phyloP scores from a whole-genome alignment of 441 rosid species.

The Mallotus japonicus region DNA sequence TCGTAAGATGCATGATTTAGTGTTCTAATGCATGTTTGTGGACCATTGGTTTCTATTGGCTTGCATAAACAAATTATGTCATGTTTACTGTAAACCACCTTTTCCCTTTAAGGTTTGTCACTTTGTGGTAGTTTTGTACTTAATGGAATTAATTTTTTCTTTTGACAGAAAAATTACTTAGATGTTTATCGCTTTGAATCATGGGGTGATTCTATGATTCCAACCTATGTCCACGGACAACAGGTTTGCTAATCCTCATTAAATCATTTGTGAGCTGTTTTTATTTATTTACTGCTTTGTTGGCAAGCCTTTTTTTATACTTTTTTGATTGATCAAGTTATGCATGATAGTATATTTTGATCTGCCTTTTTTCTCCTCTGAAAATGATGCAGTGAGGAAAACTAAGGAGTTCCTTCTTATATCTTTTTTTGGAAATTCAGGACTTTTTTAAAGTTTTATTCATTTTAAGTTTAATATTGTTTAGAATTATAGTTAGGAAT shows the following conservation, averaged over 20 bases:
- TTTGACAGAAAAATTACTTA: conserved; percentile 82
- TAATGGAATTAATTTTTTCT: conserved; percentile 26
- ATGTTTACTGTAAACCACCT: background rate
- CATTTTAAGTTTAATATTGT: background rate
- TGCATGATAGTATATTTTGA: background rate
- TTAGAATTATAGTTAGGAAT: background rate
- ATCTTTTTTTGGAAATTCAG: too few species aligned
- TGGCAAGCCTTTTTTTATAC: background rate
- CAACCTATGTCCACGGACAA: conserved; percentile 71
- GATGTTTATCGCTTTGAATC: conserved; percentile 92
- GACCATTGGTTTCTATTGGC: background rate
- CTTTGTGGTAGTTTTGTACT: background rate
- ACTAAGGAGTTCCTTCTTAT: background rate
- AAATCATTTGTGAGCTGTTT: background rate
- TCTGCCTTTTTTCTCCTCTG: background rate
- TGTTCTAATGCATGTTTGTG: background rate
- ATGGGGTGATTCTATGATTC: conserved; percentile 95
- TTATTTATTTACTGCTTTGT: conserved; percentile 4
- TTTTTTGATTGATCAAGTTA: background rate
- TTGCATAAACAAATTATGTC: background rate
- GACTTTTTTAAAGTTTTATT: too few species aligned
- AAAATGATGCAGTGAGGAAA: background rate
- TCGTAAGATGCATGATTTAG: background rate
- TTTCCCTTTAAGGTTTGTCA: background rate
- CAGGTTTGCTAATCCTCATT: conserved; percentile 58